Percentiles rank a stretch among this genome's conserved stretches.
Evolutionary conservation across 1,284 basidiomycete species (phyloP).

Genomic region (Heterobasidion annosum): DNA sequence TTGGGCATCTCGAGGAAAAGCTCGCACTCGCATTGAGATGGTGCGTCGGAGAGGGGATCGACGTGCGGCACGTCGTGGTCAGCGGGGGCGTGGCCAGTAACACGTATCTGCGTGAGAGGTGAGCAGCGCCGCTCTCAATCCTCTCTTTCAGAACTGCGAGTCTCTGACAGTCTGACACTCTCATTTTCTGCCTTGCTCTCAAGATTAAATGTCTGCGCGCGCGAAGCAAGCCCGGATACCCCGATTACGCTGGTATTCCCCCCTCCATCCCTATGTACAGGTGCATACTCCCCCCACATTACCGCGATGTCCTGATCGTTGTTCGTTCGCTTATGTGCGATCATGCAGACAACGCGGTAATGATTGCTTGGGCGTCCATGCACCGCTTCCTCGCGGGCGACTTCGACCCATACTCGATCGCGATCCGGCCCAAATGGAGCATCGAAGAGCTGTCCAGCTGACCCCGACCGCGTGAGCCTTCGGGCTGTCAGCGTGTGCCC

Average conservation of each 20-base stretch:
- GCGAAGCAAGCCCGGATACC: conserved; percentile 19
- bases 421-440: conserved; percentile 58
- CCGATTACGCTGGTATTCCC: conserved; percentile 50
- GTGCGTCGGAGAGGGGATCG: conserved; percentile 30
- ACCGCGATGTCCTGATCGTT: not conserved
- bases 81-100: conserved; percentile 93
- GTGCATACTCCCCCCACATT: conserved; percentile 25
- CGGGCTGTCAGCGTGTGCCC: too few species aligned
- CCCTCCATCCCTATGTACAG: conserved; percentile 74
- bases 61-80: conserved; percentile 57
- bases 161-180: not conserved
- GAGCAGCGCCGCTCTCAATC: not conserved
- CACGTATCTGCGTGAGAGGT: conserved; percentile 56
- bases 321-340: not conserved
- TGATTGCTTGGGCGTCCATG: conserved; percentile 91
- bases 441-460: conserved; percentile 42
- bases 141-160: not conserved
- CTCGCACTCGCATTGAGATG: conserved; percentile 49
- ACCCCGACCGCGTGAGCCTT: not conserved
- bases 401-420: conserved; percentile 57
- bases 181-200: not conserved
- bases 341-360: conserved; percentile 80
- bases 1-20: conserved; percentile 72
- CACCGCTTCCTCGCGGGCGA: conserved; percentile 62
- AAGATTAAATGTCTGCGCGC: conserved; percentile 37